Evolutionary conservation across 2,329 filamentous ascomycete species (phyloP), one percentile per base, ranked within the genome.

Genomic region (Didymella exigua): DNA sequence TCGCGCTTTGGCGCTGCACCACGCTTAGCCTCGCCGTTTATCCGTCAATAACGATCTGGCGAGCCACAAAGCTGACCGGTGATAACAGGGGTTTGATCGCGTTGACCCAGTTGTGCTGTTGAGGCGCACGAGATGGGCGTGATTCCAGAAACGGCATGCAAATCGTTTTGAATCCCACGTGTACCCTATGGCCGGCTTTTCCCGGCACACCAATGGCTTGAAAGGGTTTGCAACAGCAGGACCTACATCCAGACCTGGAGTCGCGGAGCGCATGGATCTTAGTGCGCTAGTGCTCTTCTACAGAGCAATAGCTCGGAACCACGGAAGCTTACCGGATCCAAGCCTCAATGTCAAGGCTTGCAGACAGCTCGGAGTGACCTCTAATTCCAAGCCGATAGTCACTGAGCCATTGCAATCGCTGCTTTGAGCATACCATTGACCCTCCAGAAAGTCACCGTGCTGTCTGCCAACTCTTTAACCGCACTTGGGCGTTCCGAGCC

Each of bases 21-120:
- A 38, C 38, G 30, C 38, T 38, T 44, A 44, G 48, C 31, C 21
- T 13, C 11, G 40, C 48, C 48, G 40, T 27, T 45, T 44, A 51
- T 4, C 48, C 48, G 31, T 29, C 9, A 14, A 1, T 2, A 27
- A 29, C 21, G 31, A 46, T 19, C 10, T 10, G 16, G 4, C 13
- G 40, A 26, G 19, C 36, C 21, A 11, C 37, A 43, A 30, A 31
- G 14, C 23, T 18, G 8, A 19, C 27, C 24, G 37, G 23, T 30
- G 4, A 16, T 10, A 16, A 26, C 43, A 19, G n/a, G 30, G 24
- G 19, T 19, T 7, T 13, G 19, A 7, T 18, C 31, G 8, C 31
- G n/a, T 21, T 30, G 31, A 18, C 16, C 34, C 19, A 13, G 2
- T 7, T 2, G 19, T 33, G 14, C 31, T 33, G 31, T 16, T 9